These are phyloP conservation scores for Pythium rhizo-oryzae DNA, from an alignment of 352 stramenopile genomes.

Conservation along the genomic window DNA sequence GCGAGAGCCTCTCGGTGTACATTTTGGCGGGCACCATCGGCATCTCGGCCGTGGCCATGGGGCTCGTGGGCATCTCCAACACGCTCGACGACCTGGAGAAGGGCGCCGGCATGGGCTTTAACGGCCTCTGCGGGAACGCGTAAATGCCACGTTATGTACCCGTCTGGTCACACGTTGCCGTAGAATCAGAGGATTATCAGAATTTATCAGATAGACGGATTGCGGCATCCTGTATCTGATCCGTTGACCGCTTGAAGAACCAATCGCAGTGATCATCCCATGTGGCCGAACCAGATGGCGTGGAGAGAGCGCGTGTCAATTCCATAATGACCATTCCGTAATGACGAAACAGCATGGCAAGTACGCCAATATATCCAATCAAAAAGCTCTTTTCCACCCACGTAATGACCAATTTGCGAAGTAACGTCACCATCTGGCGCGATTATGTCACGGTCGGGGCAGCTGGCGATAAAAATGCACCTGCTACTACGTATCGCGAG, in stretches of 20 bases:
- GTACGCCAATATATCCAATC: not conserved
- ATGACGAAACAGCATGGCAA: not conserved
- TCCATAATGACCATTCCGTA: constrained; percentile 1
- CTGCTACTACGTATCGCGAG: not conserved
- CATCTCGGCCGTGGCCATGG: constrained; percentile 73
- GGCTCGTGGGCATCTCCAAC: constrained; percentile 59
- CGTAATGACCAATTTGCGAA: constrained; percentile 3
- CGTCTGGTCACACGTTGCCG: constrained; percentile 1
- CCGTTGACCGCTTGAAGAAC: constrained; percentile 6
- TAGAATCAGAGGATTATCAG: not conserved
- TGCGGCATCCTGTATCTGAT: constrained; percentile 6
- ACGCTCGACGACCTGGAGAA: constrained; percentile 60
- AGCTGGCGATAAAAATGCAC: constrained; percentile 6
- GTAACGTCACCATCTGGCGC: not conserved
- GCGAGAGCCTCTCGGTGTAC: constrained; percentile 83
- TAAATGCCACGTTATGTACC: constrained; percentile 18
- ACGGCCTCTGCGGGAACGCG: constrained; percentile 60
- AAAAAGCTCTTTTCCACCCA: not conserved
- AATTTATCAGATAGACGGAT: constrained; percentile 9
- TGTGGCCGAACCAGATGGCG: constrained; percentile 2
- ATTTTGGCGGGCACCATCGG: constrained; percentile 71
- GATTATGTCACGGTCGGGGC: not conserved
- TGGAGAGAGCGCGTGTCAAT: not conserved
- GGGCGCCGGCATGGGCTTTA: constrained; percentile 67
- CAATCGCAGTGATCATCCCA: not conserved